phyloP scores from a whole-genome alignment of 106 monocot genomes.

The Dendrobium huoshanense region DNA sequence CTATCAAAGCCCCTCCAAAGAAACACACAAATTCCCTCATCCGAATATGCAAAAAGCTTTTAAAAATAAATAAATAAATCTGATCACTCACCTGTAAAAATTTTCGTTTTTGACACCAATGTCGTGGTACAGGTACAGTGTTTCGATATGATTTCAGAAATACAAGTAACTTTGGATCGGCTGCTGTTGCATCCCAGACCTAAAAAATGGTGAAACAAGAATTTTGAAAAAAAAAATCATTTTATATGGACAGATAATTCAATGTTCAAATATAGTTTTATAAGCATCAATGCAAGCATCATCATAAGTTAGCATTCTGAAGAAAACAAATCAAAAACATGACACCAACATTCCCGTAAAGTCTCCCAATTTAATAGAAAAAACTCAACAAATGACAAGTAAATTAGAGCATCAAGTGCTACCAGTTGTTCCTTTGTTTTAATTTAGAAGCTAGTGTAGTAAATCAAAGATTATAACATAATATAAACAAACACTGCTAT shows the following conservation, averaged over 20 bases:
- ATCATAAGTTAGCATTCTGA: background rate
- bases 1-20: constrained; percentile 20
- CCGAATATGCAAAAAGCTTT: constrained; percentile 10
- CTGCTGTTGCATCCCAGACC: constrained; percentile 98
- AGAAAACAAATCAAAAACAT: background rate
- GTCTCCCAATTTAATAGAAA: background rate
- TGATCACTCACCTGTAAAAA: constrained; percentile 78
- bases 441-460: background rate
- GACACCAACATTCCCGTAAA: background rate
- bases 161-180: constrained; percentile 93
- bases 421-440: background rate
- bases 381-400: background rate
- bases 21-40: constrained; percentile 15
- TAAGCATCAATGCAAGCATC: background rate
- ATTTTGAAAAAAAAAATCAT: background rate
- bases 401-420: background rate
- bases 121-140: constrained; percentile 96
- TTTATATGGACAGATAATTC: background rate
- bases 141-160: constrained; percentile 91
- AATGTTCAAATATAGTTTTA: background rate
- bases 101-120: constrained; percentile 98
- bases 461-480: background rate
- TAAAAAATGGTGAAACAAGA: constrained; percentile 17
- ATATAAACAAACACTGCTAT: background rate
- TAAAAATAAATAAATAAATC: constrained; percentile 6